phyloP scores from a whole-genome alignment of 768 basidiomycete genomes.

The Trametes coccinea region DNA sequence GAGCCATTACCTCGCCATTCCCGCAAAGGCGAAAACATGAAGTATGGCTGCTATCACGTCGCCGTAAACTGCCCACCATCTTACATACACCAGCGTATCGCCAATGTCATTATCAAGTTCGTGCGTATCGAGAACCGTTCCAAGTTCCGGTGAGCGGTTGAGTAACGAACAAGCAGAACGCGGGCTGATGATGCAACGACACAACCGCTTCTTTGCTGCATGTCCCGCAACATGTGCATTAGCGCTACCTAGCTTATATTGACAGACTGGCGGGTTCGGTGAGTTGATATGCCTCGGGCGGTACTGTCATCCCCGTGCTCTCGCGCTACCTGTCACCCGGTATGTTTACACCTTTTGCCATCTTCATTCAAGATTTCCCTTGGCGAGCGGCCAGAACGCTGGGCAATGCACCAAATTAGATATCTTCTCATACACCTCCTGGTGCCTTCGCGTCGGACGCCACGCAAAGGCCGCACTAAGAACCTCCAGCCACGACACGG shows the following conservation, averaged over 20 bases:
- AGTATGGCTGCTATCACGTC: background rate
- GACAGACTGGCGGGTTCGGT: no score
- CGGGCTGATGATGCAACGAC: background rate
- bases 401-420: background rate
- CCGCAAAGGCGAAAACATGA: constrained; percentile 3
- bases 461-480: background rate
- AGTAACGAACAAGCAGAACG: background rate
- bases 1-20: background rate
- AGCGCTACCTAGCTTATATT: no score
- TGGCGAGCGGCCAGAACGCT: background rate
- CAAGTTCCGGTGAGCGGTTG: constrained; percentile 2
- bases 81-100: background rate
- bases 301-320: background rate
- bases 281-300: no score
- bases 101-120: background rate
- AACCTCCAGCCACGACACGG: background rate
- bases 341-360: background rate
- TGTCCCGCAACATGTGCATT: no score
- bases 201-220: background rate
- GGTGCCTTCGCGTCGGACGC: background rate
- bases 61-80: background rate
- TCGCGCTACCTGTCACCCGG: background rate
- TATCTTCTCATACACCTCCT: background rate
- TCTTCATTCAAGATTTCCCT: background rate
- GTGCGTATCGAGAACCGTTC: background rate